Base-by-base conservation (phyloP, 2,329 filamentous ascomycete genomes). In the Nectriaceae sp. region DNA sequence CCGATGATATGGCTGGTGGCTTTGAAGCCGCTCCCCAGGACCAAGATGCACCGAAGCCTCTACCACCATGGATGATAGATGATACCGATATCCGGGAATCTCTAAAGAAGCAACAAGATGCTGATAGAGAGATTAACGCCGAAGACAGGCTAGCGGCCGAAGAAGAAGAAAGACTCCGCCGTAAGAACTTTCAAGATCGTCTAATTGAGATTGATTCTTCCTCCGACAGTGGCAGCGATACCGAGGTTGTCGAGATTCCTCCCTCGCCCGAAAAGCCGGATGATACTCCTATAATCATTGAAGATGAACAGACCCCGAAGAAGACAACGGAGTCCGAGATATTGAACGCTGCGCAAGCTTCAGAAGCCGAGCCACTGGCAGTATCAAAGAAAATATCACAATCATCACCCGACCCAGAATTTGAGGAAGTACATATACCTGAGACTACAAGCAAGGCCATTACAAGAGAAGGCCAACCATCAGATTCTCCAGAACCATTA, bases 21-120 rank as follows among this genome's bases (percentile, higher is more conserved):
- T 90, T 91, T 59, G 79, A 87, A 46, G 81, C 75, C 54, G 75
- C 77, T 19, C 48, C 59, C 3, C 63, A 67, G 10, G 61, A 66
- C 59, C 62, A 75, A 52, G 66, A 76, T 65, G 68, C 65, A 3
- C 74, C 79, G 1, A 76, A 73, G n/a, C 85, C 86, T 0, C 64
- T 93, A 6, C 89, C 89, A 1, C 89, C 89, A 1, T 94, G 89
- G 89, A 79, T 94, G 61, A 71, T 73, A 3, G 80, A 84, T 52
- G 70, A 83, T 5, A 76, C 78, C 2, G 88, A 91, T 49, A 83
- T 92, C 24, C 77, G 87, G 51, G 78, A 85, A 42, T 77, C 79
- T 21, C 69, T 84, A 51, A 81, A 79, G 57, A 78, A 82, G 47
- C 80, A 84, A 69, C 78, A 70, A 55, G 79, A 71, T 59, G 75